Conservation (phyloP, 2,329 filamentous ascomycete species). For the Diaporthe eres region DNA sequence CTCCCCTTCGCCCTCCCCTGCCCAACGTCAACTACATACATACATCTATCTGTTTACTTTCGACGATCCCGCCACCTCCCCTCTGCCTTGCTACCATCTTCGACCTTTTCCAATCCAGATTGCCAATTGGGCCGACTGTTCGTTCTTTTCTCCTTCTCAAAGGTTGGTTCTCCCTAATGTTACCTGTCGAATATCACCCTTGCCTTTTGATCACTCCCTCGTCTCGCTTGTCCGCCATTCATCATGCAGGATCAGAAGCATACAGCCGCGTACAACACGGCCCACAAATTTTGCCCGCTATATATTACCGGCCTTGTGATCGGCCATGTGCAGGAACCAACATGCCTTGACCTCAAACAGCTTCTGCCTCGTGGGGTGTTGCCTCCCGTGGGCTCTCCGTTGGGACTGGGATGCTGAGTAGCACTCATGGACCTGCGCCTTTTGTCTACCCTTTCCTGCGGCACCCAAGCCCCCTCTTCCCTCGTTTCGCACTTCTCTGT, state of each 20-base stretch:
- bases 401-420: neutral
- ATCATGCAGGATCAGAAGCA: constrained; percentile 6
- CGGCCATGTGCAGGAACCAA: constrained; percentile 19
- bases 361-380: constrained; percentile 14
- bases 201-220: neutral
- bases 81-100: neutral
- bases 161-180: neutral
- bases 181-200: constrained; percentile 15
- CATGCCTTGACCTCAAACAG: constrained; percentile 13
- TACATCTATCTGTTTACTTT: constrained; percentile 3
- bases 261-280: constrained; percentile 13
- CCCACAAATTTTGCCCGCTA: constrained; percentile 23
- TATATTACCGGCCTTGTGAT: neutral
- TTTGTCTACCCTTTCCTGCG: neutral
- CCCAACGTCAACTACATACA: neutral
- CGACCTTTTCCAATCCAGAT: neutral
- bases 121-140: neutral
- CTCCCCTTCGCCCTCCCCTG: neutral
- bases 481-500: neutral
- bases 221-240: constrained; percentile 11
- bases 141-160: neutral
- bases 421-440: neutral
- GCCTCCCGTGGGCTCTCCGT: neutral
- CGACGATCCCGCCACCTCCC: neutral
- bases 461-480: neutral